phyloP scores from a whole-genome alignment of 257 asterid genomes.

The Jaltomata sinuosa region DNA sequence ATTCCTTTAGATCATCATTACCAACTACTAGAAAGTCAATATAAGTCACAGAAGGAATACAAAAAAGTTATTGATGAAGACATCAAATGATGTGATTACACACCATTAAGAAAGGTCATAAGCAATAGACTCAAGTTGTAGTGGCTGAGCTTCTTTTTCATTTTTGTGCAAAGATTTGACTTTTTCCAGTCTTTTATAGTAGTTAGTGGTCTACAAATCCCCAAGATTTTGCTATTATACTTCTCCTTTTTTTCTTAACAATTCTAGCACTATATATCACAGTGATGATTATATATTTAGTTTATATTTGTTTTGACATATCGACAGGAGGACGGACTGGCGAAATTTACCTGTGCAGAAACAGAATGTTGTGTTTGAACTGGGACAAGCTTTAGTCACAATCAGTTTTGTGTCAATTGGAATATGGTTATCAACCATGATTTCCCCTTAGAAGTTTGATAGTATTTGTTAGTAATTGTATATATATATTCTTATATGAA shows the following conservation, averaged over 20 bases:
- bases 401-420: conserved; percentile 63
- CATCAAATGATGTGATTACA: background rate
- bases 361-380: conserved; percentile 46
- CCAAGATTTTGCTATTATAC: background rate
- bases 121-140: background rate
- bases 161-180: background rate
- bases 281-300: background rate
- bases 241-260: background rate
- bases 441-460: conserved; percentile 22
- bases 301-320: background rate
- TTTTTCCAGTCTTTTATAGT: background rate
- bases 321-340: conserved; percentile 78
- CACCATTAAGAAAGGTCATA: background rate
- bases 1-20: background rate
- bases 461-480: background rate
- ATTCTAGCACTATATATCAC: background rate
- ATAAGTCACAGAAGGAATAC: background rate
- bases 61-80: background rate
- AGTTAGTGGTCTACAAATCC: background rate
- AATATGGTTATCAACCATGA: conserved; percentile 69
- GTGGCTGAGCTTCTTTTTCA: background rate
- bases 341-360: conserved; percentile 33
- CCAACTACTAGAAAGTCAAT: background rate
- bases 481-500: background rate
- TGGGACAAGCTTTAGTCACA: conserved; percentile 70